Evolutionary conservation across 768 basidiomycete species (phyloP), one percentile per base, ranked within the genome.

Genomic region (Podaxis pistillaris): DNA sequence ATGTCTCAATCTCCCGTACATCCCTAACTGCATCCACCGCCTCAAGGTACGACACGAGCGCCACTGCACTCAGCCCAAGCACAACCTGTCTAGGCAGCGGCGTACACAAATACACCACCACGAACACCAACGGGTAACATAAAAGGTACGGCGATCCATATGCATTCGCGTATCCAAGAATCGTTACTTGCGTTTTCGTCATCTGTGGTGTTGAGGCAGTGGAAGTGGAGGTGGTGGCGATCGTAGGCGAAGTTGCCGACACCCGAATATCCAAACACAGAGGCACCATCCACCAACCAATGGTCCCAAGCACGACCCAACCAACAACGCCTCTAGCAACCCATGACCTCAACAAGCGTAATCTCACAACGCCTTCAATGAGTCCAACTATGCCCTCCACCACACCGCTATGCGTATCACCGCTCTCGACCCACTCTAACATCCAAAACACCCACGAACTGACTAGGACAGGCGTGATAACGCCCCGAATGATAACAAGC

Each of bases 1-100:
- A 82, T 0, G 77, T 77, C 46, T 83, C 77, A 12, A 89, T 78
- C 0, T 75, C 78, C 33, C 76, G 72, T 1, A 86, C 86, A 71
- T 97, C 95, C 30, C 93, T 84, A 7, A 86, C 83, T 49, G 90
- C 90, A 71, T 96, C 95, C 33, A 90, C 72, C 12, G 93, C 78
- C 71, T 98, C 95, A 37, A 96, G 76, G 67, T 88, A 85, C 1
- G 90, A 79, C n/a, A 97, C 68, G 1, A 95, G 63, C 1, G 90
- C 88, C 1, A 92, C 69, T 0, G 86, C 73, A 2, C 83, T 79
- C 0, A 93, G 76, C 0, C 81, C 85, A 44, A 96, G 76, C 13
- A 88, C 83, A n/a, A 97, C 63, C 71, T 99, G 96, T 0, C 91
- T 96, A 0, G 90, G 88, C 2, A 94, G 83, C 67, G 94, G 94